Conservation (phyloP, 2,329 filamentous ascomycete species). For the Xylaria sp. region DNA sequence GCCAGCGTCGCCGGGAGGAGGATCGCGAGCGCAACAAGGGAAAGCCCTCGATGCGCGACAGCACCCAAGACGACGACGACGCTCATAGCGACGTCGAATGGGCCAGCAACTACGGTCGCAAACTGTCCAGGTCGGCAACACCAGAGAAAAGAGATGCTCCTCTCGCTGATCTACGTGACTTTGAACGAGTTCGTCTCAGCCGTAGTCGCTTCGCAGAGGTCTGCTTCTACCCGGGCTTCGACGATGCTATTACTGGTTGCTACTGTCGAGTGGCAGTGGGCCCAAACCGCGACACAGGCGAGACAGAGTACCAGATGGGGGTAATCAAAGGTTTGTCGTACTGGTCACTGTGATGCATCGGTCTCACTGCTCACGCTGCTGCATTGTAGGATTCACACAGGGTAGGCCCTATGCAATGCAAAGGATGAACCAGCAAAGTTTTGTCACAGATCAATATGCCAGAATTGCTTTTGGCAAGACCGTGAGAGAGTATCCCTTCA, state of each 20-base stretch:
- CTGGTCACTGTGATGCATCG: constrained; percentile 1
- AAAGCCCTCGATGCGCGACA: constrained; percentile 56
- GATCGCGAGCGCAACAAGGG: constrained; percentile 67
- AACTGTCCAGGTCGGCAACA: constrained; percentile 60
- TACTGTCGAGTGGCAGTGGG: constrained; percentile 88
- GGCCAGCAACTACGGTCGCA: constrained; percentile 65
- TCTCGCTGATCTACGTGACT: constrained; percentile 79
- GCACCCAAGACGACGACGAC: constrained; percentile 66
- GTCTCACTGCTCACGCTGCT: constrained; percentile 41
- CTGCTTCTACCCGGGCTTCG: constrained; percentile 93
- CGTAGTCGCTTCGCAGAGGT: constrained; percentile 88
- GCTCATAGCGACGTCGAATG: constrained; percentile 85
- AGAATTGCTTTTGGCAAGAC: constrained; percentile 84
- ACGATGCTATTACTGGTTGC: constrained; percentile 82
- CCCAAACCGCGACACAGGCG: constrained; percentile 73
- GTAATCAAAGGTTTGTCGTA: constrained; percentile 78
- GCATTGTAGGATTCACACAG: constrained; percentile 72
- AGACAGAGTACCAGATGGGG: constrained; percentile 87
- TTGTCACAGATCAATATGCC: constrained; percentile 88
- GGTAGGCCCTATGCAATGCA: constrained; percentile 87
- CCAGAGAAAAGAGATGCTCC: constrained; percentile 73
- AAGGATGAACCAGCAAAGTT: constrained; percentile 75
- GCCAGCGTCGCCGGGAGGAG: constrained; percentile 71
- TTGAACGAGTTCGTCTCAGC: constrained; percentile 85
- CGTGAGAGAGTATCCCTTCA: constrained; percentile 87